Evolutionary conservation across 352 stramenopile genomes (phyloP).

Genomic region (Phytopythium ostracodes): DNA sequence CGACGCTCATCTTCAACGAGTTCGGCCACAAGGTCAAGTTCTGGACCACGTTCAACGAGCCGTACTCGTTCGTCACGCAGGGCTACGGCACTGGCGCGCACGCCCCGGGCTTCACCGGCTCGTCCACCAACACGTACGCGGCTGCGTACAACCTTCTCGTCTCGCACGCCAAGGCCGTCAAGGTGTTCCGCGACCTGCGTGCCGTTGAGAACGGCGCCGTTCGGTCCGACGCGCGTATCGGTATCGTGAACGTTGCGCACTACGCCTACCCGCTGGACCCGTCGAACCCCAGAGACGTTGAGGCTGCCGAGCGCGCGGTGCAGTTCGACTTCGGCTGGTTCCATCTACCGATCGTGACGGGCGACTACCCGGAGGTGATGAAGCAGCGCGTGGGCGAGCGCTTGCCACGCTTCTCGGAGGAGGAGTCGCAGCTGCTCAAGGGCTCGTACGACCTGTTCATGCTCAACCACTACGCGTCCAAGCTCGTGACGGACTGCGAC

Average conservation of each 20-base stretch:
- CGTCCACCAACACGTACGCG: constrained; percentile 41
- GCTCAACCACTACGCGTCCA: no score
- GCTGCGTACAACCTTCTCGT: constrained; percentile 88
- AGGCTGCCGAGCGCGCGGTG: no score
- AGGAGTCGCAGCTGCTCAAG: constrained; percentile 50
- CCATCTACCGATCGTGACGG: constrained; percentile 67
- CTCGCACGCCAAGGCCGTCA: constrained; percentile 82
- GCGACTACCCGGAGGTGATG: constrained; percentile 92
- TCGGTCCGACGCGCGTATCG: constrained; percentile 29
- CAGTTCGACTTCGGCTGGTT: no score
- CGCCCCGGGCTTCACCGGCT: constrained; percentile 34
- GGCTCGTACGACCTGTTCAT: constrained; percentile 91
- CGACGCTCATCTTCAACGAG: constrained; percentile 84
- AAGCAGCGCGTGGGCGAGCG: constrained; percentile 63
- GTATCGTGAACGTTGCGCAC: constrained; percentile 89
- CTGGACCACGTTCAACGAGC: constrained; percentile 96
- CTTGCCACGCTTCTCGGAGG: constrained; percentile 84
- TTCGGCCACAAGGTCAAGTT: constrained; percentile 89
- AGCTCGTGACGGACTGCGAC: no score
- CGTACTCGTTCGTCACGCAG: constrained; percentile 76
- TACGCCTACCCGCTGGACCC: constrained; percentile 70
- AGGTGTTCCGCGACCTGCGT: constrained; percentile 81
- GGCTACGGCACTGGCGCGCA: constrained; percentile 80
- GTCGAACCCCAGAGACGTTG: constrained; percentile 11
- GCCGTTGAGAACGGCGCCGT: constrained; percentile 17